Percentiles rank a stretch among this genome's conserved stretches.
Evolutionary conservation across 2,329 filamentous ascomycete species (phyloP).

Genomic region (Cordyceps tenuipes): DNA sequence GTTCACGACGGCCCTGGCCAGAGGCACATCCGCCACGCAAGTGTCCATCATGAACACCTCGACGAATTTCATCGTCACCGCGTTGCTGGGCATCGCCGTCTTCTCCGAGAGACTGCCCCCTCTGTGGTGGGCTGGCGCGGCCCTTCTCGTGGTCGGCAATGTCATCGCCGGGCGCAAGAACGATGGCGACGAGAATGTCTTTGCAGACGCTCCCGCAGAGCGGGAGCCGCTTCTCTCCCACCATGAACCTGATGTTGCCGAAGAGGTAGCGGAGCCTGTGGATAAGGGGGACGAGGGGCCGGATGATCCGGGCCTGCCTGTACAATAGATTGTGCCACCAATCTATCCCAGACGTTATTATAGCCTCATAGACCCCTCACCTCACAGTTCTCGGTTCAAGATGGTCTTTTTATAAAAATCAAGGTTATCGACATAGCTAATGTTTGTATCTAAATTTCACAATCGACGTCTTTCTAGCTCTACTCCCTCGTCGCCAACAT

Average conservation of each 20-base stretch:
- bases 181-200: conserved; percentile 30
- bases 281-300: conserved; percentile 24
- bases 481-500: conserved; percentile 31
- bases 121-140: conserved; percentile 69
- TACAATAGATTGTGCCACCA: not conserved
- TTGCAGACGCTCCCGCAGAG: not conserved
- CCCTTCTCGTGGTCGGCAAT: conserved; percentile 64
- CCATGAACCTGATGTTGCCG: conserved; percentile 9
- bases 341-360: not conserved
- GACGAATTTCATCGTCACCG: conserved; percentile 72
- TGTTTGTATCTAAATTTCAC: not conserved
- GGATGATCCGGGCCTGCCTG: conserved; percentile 26
- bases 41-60: conserved; percentile 78
- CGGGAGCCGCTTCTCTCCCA: not conserved
- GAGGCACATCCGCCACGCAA: conserved; percentile 66
- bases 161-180: conserved; percentile 69
- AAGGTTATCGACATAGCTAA: not conserved
- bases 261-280: conserved; percentile 15
- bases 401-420: not conserved
- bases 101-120: conserved; percentile 65
- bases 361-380: too few relatives aligned
- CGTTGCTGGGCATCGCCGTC: conserved; percentile 59
- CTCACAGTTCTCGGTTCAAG: too few relatives aligned
- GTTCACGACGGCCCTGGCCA: conserved; percentile 70
- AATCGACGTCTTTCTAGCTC: conserved; percentile 33